Evolutionary conservation across 106 monocot genomes (phyloP).

Genomic region (Posidonia australis): DNA sequence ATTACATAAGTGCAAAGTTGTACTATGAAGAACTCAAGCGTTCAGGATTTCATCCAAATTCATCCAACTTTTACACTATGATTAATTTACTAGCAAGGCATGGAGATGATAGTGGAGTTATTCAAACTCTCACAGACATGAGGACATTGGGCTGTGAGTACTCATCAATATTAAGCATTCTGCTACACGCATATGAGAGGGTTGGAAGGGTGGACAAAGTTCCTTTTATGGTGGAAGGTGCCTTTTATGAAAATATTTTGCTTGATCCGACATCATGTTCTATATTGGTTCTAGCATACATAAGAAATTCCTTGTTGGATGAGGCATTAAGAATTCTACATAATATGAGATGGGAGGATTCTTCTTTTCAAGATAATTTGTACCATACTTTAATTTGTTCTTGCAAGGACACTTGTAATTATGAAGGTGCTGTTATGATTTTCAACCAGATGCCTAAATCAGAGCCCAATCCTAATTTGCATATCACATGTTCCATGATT

Average conservation of each 20-base stretch:
- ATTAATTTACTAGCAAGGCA: slow-evolving; percentile 83
- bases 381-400: slow-evolving; percentile 90
- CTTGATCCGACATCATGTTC: slow-evolving; percentile 71
- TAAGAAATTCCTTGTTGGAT: slow-evolving; percentile 48
- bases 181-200: slow-evolving; percentile 77
- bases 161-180: slow-evolving; percentile 55
- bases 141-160: slow-evolving; percentile 37
- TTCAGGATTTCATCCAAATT: slow-evolving; percentile 59
- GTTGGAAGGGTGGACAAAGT: slow-evolving; percentile 42
- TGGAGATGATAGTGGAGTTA: slow-evolving; percentile 38
- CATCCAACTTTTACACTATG: slow-evolving; percentile 92
- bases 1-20: slow-evolving; percentile 42
- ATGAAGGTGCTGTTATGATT: slow-evolving; percentile 51
- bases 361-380: slow-evolving; percentile 65
- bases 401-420: slow-evolving; percentile 69
- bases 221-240: slow-evolving; percentile 39
- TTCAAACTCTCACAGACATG: slow-evolving; percentile 71
- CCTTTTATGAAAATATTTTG: slow-evolving; percentile 61
- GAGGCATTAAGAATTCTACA: slow-evolving; percentile 52
- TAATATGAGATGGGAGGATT: slow-evolving; percentile 69
- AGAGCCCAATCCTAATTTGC: slow-evolving; percentile 47
- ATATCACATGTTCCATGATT: slow-evolving; percentile 78
- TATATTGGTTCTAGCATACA: slow-evolving; percentile 56
- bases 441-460: slow-evolving; percentile 52
- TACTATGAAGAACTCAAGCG: slow-evolving; percentile 69